Percentiles rank a stretch among this genome's conserved stretches.
These are phyloP conservation scores for Phycomyces nitens DNA, from an alignment of 192 early-diverging fungal genomes.

Conservation along the genomic window DNA sequence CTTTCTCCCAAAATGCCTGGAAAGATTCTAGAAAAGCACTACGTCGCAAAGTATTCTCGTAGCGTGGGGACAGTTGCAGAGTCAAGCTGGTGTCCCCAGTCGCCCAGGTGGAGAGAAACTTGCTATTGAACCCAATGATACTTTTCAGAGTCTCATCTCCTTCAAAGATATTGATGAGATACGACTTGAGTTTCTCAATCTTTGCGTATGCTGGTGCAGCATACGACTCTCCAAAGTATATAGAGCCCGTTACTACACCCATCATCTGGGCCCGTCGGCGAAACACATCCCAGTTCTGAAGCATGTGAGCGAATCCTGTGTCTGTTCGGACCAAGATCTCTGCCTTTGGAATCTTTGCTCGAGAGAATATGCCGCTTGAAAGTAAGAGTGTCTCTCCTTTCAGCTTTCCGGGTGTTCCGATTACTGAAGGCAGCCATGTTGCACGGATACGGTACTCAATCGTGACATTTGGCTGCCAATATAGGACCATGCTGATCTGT, in stretches of 20 bases:
- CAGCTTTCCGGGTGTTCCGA: background rate
- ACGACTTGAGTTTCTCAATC: conserved; percentile 42
- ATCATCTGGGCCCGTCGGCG: conserved; percentile 27
- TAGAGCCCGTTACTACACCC: conserved; percentile 25
- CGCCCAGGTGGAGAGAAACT: conserved; percentile 3
- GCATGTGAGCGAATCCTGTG: conserved; percentile 28
- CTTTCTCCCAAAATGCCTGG: conserved; percentile 15
- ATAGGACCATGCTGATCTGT: conserved; percentile 60
- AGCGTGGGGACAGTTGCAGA: background rate
- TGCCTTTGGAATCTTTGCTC: conserved; percentile 22
- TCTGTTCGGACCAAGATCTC: conserved; percentile 30
- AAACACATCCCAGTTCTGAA: conserved; percentile 33
- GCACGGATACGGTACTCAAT: conserved; percentile 70
- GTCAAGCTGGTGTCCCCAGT: background rate
- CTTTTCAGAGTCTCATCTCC: conserved; percentile 47
- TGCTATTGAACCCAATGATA: conserved; percentile 17
- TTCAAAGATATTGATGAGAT: conserved; percentile 44
- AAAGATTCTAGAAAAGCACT: conserved; percentile 13
- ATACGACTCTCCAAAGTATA: conserved; percentile 17
- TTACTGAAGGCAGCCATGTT: conserved; percentile 29
- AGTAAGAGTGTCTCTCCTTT: conserved; percentile 1
- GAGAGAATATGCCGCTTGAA: conserved; percentile 18
- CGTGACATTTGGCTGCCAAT: conserved; percentile 72
- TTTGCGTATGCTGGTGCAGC: conserved; percentile 46
- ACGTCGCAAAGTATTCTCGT: background rate